Evolutionary conservation across 257 asterid genomes (phyloP).

Genomic region (Hygrophila difformis): DNA sequence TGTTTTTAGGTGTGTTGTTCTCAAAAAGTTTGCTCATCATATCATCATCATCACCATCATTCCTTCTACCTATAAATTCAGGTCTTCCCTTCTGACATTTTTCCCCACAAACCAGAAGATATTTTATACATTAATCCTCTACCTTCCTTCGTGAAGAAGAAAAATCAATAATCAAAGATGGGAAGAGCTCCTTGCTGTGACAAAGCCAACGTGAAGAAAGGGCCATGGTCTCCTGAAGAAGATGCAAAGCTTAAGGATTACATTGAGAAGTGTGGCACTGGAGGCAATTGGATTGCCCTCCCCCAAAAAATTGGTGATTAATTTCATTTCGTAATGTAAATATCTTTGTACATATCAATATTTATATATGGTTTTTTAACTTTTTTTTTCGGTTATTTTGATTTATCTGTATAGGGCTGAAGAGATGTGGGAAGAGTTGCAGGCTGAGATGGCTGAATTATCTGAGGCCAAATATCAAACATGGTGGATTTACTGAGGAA

Average conservation of each 20-base stretch:
- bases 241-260: slow-evolving; percentile 82
- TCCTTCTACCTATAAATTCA: slow-evolving; percentile 53
- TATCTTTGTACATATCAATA: no score
- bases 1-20: no score
- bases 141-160: no score
- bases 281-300: slow-evolving; percentile 95
- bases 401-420: slow-evolving; percentile 42
- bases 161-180: no score
- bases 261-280: slow-evolving; percentile 73
- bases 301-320: slow-evolving; percentile 85
- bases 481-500: slow-evolving; percentile 97
- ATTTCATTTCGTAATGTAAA: neutral
- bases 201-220: slow-evolving; percentile 84
- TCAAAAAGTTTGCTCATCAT: no score
- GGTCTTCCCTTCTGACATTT: slow-evolving; percentile 53
- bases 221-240: slow-evolving; percentile 99
- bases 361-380: no score
- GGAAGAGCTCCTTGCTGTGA: slow-evolving; percentile 99
- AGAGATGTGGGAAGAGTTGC: slow-evolving; percentile 98
- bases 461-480: slow-evolving; percentile 82
- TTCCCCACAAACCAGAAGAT: slow-evolving; percentile 15
- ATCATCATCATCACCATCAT: slow-evolving; percentile 24
- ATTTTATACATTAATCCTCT: no score
- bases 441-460: slow-evolving; percentile 90
- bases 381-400: no score